Evolutionary conservation across 2,329 filamentous ascomycete species (phyloP).

Genomic region (Ascosphaera aggregata): DNA sequence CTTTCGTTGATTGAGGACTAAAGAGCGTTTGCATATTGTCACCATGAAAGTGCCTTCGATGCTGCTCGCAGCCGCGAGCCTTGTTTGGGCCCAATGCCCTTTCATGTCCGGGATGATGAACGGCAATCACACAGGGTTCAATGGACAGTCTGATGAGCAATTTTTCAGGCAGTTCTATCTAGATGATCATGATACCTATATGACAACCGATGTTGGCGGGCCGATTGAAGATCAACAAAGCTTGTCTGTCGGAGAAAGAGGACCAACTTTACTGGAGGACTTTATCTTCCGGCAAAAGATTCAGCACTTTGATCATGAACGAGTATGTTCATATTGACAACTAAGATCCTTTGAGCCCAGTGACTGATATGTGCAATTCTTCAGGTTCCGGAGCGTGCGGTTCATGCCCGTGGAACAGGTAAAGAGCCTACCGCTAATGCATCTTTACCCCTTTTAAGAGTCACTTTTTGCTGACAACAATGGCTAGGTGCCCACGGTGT

Average conservation of each 20-base stretch:
- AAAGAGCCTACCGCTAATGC: background rate
- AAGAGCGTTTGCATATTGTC: background rate
- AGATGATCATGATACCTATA: constrained; percentile 30
- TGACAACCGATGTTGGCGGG: constrained; percentile 45
- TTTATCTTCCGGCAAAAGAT: constrained; percentile 53
- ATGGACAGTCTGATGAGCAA: constrained; percentile 12
- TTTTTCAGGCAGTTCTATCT: constrained; percentile 22
- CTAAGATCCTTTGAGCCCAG: constrained; percentile 2
- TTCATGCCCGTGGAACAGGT: constrained; percentile 44
- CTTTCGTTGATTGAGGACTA: background rate
- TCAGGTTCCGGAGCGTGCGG: constrained; percentile 37
- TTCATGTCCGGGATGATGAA: constrained; percentile 14
- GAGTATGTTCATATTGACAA: constrained; percentile 22
- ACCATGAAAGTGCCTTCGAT: constrained; percentile 5
- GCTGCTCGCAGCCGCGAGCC: constrained; percentile 11
- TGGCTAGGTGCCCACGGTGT: constrained; percentile 36
- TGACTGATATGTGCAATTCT: background rate
- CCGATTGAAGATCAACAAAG: constrained; percentile 44
- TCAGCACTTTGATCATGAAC: constrained; percentile 45
- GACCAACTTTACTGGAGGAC: constrained; percentile 46
- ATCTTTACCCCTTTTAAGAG: background rate
- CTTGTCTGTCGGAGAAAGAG: constrained; percentile 41
- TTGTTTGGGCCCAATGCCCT: constrained; percentile 18
- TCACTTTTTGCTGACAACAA: background rate
- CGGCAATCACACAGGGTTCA: background rate